phyloP scores from a whole-genome alignment of 176 grass and related monocot genomes.

The Phoenix roebelenii region DNA sequence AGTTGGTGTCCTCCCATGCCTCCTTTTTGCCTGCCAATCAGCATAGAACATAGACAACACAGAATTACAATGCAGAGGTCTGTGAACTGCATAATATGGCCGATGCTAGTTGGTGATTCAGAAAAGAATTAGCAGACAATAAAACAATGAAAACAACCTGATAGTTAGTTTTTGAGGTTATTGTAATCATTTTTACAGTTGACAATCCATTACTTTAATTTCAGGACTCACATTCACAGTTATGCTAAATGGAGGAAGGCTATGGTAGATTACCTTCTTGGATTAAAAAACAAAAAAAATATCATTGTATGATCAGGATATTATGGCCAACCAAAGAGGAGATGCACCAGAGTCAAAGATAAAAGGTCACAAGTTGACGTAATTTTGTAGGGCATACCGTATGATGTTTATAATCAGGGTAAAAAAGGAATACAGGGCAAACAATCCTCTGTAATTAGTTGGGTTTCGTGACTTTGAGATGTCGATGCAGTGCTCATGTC shows the following conservation, averaged over 20 bases:
- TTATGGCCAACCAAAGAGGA: neutral
- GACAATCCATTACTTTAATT: too few relatives aligned
- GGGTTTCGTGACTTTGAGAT: constrained; percentile 21
- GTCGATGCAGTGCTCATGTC: constrained; percentile 15
- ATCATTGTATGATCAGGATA: neutral
- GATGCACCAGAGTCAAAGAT: constrained; percentile 9
- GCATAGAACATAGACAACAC: neutral
- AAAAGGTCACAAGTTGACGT: constrained; percentile 1
- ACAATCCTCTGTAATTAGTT: constrained; percentile 21
- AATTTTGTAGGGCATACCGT: constrained; percentile 15
- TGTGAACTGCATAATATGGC: too few relatives aligned
- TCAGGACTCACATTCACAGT: too few relatives aligned
- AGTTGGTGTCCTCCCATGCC: constrained; percentile 79
- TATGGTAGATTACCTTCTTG: neutral
- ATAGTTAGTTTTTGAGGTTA: too few relatives aligned
- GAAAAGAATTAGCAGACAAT: too few relatives aligned
- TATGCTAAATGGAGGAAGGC: neutral
- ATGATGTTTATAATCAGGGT: constrained; percentile 24
- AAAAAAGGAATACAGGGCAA: constrained; percentile 21
- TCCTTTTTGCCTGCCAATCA: constrained; percentile 76
- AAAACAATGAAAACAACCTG: too few relatives aligned
- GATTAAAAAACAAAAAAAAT: too few relatives aligned
- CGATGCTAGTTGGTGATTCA: too few relatives aligned
- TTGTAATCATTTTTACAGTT: too few relatives aligned
- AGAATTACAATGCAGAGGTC: neutral